Percentiles rank a stretch among this genome's conserved stretches.
phyloP scores from a whole-genome alignment of 495 filamentous ascomycete species.

The Penicillium herquei region DNA sequence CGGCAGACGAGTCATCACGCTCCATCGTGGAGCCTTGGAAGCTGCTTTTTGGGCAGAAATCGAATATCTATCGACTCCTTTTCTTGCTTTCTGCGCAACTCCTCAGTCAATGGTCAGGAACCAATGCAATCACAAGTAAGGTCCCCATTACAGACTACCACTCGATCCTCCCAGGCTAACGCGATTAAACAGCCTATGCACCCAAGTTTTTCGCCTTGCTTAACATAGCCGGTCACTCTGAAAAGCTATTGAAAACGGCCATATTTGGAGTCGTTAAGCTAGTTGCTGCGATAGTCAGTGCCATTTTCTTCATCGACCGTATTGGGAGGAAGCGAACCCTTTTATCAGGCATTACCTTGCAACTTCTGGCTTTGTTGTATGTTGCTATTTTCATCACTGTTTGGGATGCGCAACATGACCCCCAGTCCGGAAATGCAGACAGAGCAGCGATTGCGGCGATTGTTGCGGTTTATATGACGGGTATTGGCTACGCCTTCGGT shows the following conservation, averaged over 20 bases:
- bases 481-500: slow-evolving; percentile 16
- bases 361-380: slow-evolving; percentile 14
- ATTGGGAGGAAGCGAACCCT: slow-evolving; percentile 13
- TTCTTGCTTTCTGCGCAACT: slow-evolving; percentile 51
- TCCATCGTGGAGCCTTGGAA: slow-evolving; percentile 27
- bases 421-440: not conserved
- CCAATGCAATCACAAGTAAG: slow-evolving; percentile 49
- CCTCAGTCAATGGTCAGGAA: slow-evolving; percentile 58
- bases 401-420: not conserved
- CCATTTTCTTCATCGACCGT: slow-evolving; percentile 26
- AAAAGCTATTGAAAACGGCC: slow-evolving; percentile 55
- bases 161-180: not conserved
- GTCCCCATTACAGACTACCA: not conserved
- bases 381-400: slow-evolving; percentile 16
- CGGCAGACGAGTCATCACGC: not conserved
- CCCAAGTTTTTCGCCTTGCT: slow-evolving; percentile 46
- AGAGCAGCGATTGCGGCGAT: slow-evolving; percentile 4
- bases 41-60: slow-evolving; percentile 63
- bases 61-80: slow-evolving; percentile 55
- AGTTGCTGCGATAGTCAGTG: slow-evolving; percentile 50
- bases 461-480: slow-evolving; percentile 15
- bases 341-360: slow-evolving; percentile 13
- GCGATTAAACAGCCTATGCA: slow-evolving; percentile 2
- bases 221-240: slow-evolving; percentile 50
- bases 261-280: slow-evolving; percentile 64